A percentile compares a stretch with the other conserved stretches of the same genome.
Evolutionary conservation across 768 basidiomycete genomes (phyloP).

Genomic region (Krasilnikovozyma curviuscula): DNA sequence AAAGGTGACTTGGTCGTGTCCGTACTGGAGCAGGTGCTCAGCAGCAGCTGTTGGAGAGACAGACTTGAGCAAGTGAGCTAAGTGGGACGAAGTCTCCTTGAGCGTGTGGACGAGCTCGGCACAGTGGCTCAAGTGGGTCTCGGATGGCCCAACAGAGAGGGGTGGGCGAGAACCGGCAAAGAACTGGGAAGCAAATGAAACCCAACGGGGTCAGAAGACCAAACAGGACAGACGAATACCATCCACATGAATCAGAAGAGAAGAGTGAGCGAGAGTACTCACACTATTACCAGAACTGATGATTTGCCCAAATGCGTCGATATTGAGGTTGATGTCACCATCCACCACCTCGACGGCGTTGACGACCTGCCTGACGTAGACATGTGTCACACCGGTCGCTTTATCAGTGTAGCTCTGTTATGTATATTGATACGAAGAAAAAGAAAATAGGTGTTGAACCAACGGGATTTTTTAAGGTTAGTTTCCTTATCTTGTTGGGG

Average conservation of each 20-base stretch:
- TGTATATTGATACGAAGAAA: neutral
- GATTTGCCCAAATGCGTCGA: constrained; percentile 55
- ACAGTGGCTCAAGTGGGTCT: constrained; percentile 15
- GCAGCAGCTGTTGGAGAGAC: constrained; percentile 1
- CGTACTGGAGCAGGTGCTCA: constrained; percentile 8
- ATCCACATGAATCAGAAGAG: neutral
- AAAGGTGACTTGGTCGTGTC: constrained; percentile 8
- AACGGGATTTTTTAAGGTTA: neutral
- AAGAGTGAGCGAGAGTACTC: neutral
- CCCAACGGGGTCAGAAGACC: neutral
- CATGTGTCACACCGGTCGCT: constrained; percentile 68
- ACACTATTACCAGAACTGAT: constrained; percentile 66
- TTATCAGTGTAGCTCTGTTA: constrained; percentile 49
- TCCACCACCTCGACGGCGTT: constrained; percentile 75
- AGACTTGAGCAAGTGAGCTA: constrained; percentile 1
- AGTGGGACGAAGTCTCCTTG: neutral
- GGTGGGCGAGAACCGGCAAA: neutral
- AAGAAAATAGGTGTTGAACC: neutral
- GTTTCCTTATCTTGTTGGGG: neutral
- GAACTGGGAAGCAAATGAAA: neutral
- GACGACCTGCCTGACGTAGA: constrained; percentile 67
- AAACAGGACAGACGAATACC: neutral
- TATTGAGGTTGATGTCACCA: constrained; percentile 81
- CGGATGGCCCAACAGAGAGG: neutral
- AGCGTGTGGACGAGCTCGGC: constrained; percentile 13